These are phyloP conservation scores for Adansonia digitata DNA, from an alignment of 345 rosid species.

Conservation along the genomic window DNA sequence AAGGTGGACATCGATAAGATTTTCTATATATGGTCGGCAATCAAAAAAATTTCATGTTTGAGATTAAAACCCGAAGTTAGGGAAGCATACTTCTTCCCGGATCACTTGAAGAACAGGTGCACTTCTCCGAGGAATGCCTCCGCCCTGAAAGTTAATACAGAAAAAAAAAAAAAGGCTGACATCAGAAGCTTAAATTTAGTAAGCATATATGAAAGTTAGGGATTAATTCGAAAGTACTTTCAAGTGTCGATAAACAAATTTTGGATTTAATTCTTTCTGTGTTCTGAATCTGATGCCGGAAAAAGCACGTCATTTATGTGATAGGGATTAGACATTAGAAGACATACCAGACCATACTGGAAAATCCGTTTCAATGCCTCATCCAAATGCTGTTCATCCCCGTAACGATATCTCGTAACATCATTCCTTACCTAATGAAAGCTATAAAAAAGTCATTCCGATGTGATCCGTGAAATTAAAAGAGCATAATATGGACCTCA, in stretches of 20 bases:
- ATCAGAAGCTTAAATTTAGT: not conserved
- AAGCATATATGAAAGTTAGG: not conserved
- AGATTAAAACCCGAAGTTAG: not conserved
- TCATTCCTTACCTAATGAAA: slow-evolving; percentile 70
- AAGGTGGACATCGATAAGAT: not conserved
- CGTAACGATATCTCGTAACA: slow-evolving; percentile 84
- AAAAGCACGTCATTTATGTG: not conserved
- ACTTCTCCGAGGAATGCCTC: slow-evolving; percentile 87
- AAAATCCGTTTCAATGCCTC: slow-evolving; percentile 89
- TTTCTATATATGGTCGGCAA: not conserved
- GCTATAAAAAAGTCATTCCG: slow-evolving; percentile 15
- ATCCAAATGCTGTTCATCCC: slow-evolving; percentile 96
- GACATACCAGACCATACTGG: slow-evolving; percentile 81
- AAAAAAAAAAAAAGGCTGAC: not conserved
- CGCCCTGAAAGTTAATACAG: slow-evolving; percentile 47
- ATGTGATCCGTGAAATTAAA: not conserved
- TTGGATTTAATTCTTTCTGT: not conserved
- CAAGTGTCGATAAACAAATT: not conserved
- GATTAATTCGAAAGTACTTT: not conserved
- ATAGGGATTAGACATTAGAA: not conserved
- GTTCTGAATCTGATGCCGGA: not conserved
- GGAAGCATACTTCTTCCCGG: slow-evolving; percentile 66
- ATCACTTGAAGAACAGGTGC: slow-evolving; percentile 76
- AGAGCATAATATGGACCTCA: not conserved
- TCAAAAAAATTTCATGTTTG: not conserved